phyloP scores from a whole-genome alignment of 1,284 basidiomycete species.

The Cutaneotrichosporon sp. region DNA sequence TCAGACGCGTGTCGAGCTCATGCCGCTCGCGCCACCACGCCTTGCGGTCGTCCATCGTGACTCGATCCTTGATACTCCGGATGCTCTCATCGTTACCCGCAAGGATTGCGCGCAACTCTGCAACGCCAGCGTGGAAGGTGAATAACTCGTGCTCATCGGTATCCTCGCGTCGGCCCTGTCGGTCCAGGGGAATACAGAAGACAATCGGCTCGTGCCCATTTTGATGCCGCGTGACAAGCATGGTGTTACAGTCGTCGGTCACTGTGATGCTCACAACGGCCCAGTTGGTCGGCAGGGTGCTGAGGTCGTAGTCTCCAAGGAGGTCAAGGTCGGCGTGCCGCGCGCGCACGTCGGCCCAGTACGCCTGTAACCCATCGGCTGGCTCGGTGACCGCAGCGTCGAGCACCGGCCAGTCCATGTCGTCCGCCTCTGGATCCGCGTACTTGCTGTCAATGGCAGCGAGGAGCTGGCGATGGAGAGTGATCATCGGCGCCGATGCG shows the following conservation, averaged over 20 bases:
- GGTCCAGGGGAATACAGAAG: slow-evolving; percentile 79
- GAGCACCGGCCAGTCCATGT: slow-evolving; percentile 64
- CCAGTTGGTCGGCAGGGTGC: slow-evolving; percentile 73
- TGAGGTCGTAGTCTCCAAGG: slow-evolving; percentile 46
- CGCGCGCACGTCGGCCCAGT: slow-evolving; percentile 55
- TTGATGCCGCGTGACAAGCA: slow-evolving; percentile 80
- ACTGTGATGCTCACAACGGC: slow-evolving; percentile 80
- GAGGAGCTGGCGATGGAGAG: slow-evolving; percentile 68
- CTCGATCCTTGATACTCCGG: slow-evolving; percentile 52
- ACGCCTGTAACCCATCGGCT: slow-evolving; percentile 11
- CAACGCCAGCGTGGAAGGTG: slow-evolving; percentile 69
- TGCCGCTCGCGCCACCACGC: slow-evolving; percentile 81
- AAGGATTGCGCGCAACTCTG: slow-evolving; percentile 77
- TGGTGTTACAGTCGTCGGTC: slow-evolving; percentile 73
- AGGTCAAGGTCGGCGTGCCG: slow-evolving; percentile 57
- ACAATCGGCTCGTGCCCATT: slow-evolving; percentile 66
- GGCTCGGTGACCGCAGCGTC: slow-evolving; percentile 26
- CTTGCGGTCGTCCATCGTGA: slow-evolving; percentile 23
- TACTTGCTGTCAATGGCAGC: slow-evolving; percentile 58
- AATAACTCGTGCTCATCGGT: slow-evolving; percentile 72
- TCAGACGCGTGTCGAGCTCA: slow-evolving; percentile 72
- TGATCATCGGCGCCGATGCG: slow-evolving; percentile 64
- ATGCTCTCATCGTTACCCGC: slow-evolving; percentile 59
- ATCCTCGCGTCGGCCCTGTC: slow-evolving; percentile 72
- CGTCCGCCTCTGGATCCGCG: slow-evolving; percentile 26